Percentiles rank a stretch among this genome's conserved stretches.
Evolutionary conservation across 371 early-diverging fungal species (phyloP).

Genomic region (Encephalitozoon cuniculi): DNA sequence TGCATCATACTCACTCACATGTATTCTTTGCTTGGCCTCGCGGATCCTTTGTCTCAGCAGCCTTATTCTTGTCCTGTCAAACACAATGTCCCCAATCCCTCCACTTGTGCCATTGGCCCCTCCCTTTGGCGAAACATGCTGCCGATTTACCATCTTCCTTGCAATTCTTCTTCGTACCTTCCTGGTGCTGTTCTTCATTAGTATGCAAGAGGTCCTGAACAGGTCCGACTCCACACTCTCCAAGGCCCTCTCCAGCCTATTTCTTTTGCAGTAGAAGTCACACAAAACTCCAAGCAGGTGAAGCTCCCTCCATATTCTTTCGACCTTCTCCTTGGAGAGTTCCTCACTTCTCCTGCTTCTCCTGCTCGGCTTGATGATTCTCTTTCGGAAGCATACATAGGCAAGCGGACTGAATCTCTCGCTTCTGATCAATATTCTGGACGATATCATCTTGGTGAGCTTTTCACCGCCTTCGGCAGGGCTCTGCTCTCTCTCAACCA

Average conservation of each 20-base stretch:
- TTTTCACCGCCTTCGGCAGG: slow-evolving; percentile 1
- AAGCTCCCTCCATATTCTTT: slow-evolving; percentile 35
- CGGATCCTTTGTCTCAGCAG: not conserved
- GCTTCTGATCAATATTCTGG: slow-evolving; percentile 29
- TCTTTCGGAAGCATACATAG: slow-evolving; percentile 52
- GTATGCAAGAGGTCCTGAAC: not conserved
- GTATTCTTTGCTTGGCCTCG: not conserved
- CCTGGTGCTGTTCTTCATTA: not conserved
- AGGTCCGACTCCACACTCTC: not conserved
- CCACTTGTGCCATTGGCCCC: not conserved
- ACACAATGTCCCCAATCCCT: not conserved
- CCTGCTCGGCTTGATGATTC: slow-evolving; percentile 46
- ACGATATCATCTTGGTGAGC: not conserved
- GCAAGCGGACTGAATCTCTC: slow-evolving; percentile 28
- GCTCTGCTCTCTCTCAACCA: not conserved
- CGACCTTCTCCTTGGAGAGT: slow-evolving; percentile 34
- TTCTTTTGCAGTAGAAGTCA: not conserved
- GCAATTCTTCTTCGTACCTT: not conserved
- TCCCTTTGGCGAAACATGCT: not conserved
- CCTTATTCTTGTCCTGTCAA: not conserved
- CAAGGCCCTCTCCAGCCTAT: slow-evolving; percentile 8
- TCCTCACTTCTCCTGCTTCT: slow-evolving; percentile 50
- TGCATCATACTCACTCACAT: not conserved
- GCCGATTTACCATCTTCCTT: not conserved
- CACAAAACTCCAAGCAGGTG: slow-evolving; percentile 12